phyloP scores from a whole-genome alignment of 1,284 basidiomycete genomes.

The Melampsora americana region DNA sequence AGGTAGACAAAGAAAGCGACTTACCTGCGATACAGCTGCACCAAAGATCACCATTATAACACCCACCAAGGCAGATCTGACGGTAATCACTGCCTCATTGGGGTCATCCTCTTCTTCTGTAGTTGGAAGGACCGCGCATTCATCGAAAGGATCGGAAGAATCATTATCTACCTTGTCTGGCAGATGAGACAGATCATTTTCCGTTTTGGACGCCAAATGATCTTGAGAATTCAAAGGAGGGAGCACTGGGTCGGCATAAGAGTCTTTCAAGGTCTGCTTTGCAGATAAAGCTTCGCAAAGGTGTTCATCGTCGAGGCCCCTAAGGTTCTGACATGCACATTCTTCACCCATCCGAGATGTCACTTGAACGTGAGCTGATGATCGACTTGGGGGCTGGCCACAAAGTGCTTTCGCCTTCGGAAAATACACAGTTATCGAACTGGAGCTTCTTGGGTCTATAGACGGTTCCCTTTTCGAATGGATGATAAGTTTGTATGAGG shows the following conservation, averaged over 20 bases:
- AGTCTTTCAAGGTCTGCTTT: background rate
- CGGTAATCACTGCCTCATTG: constrained; percentile 27
- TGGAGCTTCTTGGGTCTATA: too few species aligned
- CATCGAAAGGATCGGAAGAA: constrained; percentile 36
- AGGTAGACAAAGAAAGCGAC: background rate
- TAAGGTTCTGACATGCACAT: too few species aligned
- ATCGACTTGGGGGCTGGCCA: too few species aligned
- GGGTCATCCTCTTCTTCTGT: constrained; percentile 34
- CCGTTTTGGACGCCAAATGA: background rate
- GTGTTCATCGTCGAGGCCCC: too few species aligned
- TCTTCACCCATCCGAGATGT: too few species aligned
- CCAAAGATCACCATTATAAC: constrained; percentile 34
- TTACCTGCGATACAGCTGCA: constrained; percentile 38
- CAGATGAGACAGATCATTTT: background rate
- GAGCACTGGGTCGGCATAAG: background rate
- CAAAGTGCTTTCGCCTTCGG: too few species aligned
- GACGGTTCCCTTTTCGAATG: too few species aligned
- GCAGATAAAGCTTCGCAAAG: too few species aligned
- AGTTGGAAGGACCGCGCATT: constrained; percentile 28
- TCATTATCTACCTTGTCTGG: background rate
- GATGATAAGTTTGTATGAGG: too few species aligned
- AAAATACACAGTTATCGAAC: too few species aligned
- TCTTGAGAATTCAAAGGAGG: background rate
- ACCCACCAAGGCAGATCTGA: constrained; percentile 30
- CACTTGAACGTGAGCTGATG: too few species aligned